Evolutionary conservation across 352 stramenopile species (phyloP).

Genomic region (Phytophthora idaei): DNA sequence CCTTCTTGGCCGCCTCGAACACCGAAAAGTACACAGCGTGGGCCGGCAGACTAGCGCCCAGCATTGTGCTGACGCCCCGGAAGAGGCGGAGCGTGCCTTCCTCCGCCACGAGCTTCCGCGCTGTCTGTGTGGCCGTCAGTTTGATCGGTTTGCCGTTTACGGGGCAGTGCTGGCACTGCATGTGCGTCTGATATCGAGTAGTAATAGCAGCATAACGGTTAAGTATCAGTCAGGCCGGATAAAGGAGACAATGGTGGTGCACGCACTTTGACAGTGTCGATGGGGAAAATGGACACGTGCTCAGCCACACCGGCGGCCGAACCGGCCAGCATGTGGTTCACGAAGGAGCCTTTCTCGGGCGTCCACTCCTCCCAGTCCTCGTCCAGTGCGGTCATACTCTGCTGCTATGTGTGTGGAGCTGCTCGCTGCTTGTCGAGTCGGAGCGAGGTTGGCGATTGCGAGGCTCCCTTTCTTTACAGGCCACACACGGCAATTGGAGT

Average conservation of each 20-base stretch:
- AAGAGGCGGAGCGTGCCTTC: slow-evolving; percentile 92
- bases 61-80: slow-evolving; percentile 97
- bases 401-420: slow-evolving; percentile 1
- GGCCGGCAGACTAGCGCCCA: slow-evolving; percentile 97
- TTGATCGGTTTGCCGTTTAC: slow-evolving; percentile 65
- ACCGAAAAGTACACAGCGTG: slow-evolving; percentile 95
- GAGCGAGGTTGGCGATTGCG: slow-evolving; percentile 25
- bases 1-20: slow-evolving; percentile 90
- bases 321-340: slow-evolving; percentile 94
- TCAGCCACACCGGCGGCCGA: slow-evolving; percentile 96
- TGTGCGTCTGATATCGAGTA: slow-evolving; percentile 87
- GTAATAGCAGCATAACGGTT: neutral
- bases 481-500: slow-evolving; percentile 25
- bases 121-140: slow-evolving; percentile 68
- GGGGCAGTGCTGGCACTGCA: slow-evolving; percentile 91
- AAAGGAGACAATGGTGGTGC: neutral
- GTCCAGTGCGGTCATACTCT: slow-evolving; percentile 44
- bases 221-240: neutral
- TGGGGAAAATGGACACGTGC: slow-evolving; percentile 98
- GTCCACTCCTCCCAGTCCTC: slow-evolving; percentile 95
- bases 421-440: slow-evolving; percentile 25
- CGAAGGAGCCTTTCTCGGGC: slow-evolving; percentile 93
- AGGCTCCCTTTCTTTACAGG: slow-evolving; percentile 35
- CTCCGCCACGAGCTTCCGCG: slow-evolving; percentile 60
- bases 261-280: slow-evolving; percentile 87